These are phyloP conservation scores for Trametes gibbosa DNA, from an alignment of 768 basidiomycete species.

Conservation along the genomic window DNA sequence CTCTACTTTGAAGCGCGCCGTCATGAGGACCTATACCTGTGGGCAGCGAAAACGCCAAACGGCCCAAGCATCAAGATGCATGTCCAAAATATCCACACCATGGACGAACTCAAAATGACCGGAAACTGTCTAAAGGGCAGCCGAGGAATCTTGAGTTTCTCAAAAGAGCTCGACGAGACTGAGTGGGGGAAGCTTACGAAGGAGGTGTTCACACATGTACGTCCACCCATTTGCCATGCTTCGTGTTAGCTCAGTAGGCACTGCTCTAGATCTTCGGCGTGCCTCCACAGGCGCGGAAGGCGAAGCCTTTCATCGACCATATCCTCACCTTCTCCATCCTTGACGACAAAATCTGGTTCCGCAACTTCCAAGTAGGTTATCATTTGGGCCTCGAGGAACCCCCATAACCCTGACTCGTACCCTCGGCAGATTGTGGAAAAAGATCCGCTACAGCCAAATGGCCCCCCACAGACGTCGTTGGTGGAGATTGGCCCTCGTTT, in stretches of 20 bases:
- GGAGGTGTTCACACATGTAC: conserved; percentile 90
- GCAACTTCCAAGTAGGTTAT: conserved; percentile 86
- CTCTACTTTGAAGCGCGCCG: conserved; percentile 96
- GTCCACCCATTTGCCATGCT: conserved; percentile 28
- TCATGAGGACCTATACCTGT: conserved; percentile 94
- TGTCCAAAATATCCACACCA: conserved; percentile 97
- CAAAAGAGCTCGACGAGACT: conserved; percentile 82
- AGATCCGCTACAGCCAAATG: conserved; percentile 85
- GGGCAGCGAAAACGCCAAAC: conserved; percentile 96
- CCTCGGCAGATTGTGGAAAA: conserved; percentile 81
- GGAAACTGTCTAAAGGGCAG: conserved; percentile 98
- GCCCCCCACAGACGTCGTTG: conserved; percentile 81
- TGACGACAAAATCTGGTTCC: conserved; percentile 98
- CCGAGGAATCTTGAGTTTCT: conserved; percentile 89
- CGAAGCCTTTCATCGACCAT: conserved; percentile 98
- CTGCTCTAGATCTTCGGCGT: conserved; percentile 84
- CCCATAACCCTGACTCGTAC: not conserved
- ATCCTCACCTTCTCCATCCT: conserved; percentile 94
- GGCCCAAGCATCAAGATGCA: conserved; percentile 97
- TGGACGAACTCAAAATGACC: conserved; percentile 99
- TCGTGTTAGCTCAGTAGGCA: not conserved
- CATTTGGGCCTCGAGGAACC: not conserved
- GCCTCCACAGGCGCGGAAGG: conserved; percentile 82
- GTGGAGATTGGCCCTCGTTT: conserved; percentile 98
- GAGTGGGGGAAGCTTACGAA: conserved; percentile 87